phyloP scores from a whole-genome alignment of 169 alveolate species.

The Plasmodium cynomolgi region DNA sequence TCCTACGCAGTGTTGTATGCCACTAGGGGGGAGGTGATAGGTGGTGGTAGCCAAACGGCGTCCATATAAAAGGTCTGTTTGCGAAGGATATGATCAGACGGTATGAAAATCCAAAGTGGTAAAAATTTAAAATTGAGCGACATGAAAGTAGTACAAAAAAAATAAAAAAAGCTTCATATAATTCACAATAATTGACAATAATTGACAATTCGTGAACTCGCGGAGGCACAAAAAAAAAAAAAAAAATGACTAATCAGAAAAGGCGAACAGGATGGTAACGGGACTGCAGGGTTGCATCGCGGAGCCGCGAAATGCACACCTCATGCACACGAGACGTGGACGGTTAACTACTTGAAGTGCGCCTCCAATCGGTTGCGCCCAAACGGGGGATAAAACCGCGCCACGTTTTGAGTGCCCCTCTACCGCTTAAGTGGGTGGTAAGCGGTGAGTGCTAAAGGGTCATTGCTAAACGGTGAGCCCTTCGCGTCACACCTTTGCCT shows the following conservation, averaged over 20 bases:
- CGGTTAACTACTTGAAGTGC: background rate
- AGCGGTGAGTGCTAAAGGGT: background rate
- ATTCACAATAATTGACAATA: background rate
- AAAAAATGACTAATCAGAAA: background rate
- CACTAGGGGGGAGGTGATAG: background rate
- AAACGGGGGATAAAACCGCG: background rate
- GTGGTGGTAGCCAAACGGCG: background rate
- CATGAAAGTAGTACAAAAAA: background rate
- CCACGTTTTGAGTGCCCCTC: background rate
- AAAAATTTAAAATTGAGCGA: background rate
- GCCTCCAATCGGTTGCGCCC: background rate
- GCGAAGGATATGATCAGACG: background rate
- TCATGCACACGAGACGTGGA: background rate
- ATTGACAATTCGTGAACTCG: background rate
- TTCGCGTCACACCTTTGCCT: background rate
- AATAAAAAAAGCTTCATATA: background rate
- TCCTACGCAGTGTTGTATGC: background rate
- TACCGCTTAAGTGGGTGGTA: background rate
- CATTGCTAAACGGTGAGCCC: background rate
- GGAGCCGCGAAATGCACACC: background rate
- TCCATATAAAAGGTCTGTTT: background rate
- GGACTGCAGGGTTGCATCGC: background rate
- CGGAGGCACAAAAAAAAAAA: background rate
- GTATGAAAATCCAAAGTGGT: background rate
- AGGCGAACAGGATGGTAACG: background rate